Evolutionary conservation across 805 yeast species (phyloP), one percentile per base, ranked within the genome.

Genomic region (Komagataella ulmi): DNA sequence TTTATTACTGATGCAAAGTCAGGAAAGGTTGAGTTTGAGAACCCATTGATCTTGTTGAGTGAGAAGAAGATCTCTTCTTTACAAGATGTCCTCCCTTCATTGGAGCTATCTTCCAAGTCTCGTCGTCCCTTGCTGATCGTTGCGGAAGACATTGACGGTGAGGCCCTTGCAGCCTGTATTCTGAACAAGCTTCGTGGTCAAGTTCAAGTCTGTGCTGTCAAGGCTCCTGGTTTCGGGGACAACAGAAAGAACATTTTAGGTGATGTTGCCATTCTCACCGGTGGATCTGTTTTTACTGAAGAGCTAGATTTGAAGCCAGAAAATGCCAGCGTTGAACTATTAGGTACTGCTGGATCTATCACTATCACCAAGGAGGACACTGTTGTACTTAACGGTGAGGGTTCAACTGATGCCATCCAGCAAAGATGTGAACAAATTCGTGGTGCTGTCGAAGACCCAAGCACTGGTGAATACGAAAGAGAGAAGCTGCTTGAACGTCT

Each of bases 161-260:
- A 93, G 76, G 99, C 99, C 49, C 78, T 93, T 56, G 98, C 98
- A 60, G 97, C 97, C 58, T 89, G 98, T 73, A 85, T 93, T 62
- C 79, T 93, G 69, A 93, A 93, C 81, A 93, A 93, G 75, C 79
- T 93, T 65, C 86, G 97, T 75, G 97, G 97, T 59, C 98, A 91
- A 76, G 97, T 93, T 55, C 95, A 88, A 72, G 97, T 93, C 55
- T 86, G 93, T 67, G 95, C 93, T 60, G 97, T 93, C 59, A 91
- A 90, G 78, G 96, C 98, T 40, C 99, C 99, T 62, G 99, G 99
- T 51, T 93, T 91, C 64, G 99, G 98, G 70, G 99, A 93, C 76
- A 90, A 93, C 83, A 85, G 97, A 75, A 87, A 88, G 79, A 89
- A 89, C 77, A 89, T 87, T 58, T 75, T 93, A 56, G 97, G 96